phyloP scores from a whole-genome alignment of 768 basidiomycete genomes.

The Podaxis pistillaris region DNA sequence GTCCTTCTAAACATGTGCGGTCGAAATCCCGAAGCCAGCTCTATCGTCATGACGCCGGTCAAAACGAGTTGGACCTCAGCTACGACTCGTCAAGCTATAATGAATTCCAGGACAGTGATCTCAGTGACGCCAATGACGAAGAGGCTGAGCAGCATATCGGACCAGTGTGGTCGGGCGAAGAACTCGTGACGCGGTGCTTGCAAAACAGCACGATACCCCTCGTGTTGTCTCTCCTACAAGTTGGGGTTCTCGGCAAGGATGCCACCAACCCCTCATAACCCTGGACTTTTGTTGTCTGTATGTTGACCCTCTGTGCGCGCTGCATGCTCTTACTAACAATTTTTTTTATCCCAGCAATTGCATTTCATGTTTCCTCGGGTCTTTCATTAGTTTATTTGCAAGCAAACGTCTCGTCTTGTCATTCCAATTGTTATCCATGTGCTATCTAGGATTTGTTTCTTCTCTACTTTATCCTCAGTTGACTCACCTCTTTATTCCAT shows the following conservation, averaged over 20 bases:
- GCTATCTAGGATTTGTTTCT: conserved; percentile 3
- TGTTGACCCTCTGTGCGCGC: background rate
- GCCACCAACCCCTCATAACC: conserved; percentile 17
- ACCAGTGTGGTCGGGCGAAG: conserved; percentile 70
- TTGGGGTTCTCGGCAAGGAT: conserved; percentile 40
- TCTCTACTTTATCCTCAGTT: conserved; percentile 1
- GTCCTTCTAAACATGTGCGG: conserved; percentile 42
- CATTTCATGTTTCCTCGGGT: conserved; percentile 3
- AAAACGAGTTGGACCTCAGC: conserved; percentile 58
- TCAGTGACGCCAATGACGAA: conserved; percentile 22
- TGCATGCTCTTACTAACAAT: background rate
- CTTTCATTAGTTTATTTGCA: conserved; percentile 11
- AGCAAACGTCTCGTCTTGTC: conserved; percentile 7
- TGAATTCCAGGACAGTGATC: conserved; percentile 29
- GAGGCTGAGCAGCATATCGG: background rate
- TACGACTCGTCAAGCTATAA: conserved; percentile 22
- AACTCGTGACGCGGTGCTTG: conserved; percentile 79
- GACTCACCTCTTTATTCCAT: conserved; percentile 1
- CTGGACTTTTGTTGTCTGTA: conserved; percentile 6
- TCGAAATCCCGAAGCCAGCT: conserved; percentile 72
- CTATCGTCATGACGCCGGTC: conserved; percentile 64
- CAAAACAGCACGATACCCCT: conserved; percentile 87
- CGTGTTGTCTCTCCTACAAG: conserved; percentile 65
- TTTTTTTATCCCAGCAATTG: background rate
- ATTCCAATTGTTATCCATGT: conserved; percentile 10